A percentile compares a stretch with the other conserved stretches of the same genome.
Evolutionary conservation across 2,329 filamentous ascomycete genomes (phyloP).

Genomic region (Calonectria leucothoes): DNA sequence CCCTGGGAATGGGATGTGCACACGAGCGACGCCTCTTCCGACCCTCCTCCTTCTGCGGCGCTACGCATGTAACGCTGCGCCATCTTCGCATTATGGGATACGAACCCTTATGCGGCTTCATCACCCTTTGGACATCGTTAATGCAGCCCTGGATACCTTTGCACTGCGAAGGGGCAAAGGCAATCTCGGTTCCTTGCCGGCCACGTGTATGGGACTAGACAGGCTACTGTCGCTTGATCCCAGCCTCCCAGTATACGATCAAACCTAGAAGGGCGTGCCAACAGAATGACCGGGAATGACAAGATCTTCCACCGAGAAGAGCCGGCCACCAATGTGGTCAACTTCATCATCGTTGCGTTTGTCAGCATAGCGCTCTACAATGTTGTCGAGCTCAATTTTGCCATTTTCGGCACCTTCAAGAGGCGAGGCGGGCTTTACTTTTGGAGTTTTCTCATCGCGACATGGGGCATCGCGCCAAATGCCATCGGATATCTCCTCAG

Average conservation of each 20-base stretch:
- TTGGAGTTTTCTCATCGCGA: conserved; percentile 49
- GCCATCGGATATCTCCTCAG: conserved; percentile 59
- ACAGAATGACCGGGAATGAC: background rate
- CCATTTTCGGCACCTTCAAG: conserved; percentile 1
- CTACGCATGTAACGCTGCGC: background rate
- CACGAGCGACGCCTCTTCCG: background rate
- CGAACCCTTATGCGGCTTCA: background rate
- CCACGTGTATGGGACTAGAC: background rate
- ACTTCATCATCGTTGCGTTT: background rate
- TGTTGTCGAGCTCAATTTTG: background rate
- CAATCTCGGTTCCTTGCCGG: background rate
- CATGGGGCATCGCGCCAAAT: conserved; percentile 47
- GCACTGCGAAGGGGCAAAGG: background rate
- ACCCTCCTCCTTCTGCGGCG: background rate
- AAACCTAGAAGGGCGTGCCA: background rate
- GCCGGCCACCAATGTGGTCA: background rate
- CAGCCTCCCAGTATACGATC: background rate
- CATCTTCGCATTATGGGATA: background rate
- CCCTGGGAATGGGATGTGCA: background rate
- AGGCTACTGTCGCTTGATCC: background rate
- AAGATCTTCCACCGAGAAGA: background rate
- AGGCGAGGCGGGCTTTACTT: conserved; percentile 38
- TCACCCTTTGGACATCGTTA: background rate
- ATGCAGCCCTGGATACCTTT: background rate
- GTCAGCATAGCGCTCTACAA: background rate